Percentiles rank a stretch among this genome's conserved stretches.
These are phyloP conservation scores for Euphrasia confusa DNA, from an alignment of 257 asterid species.

Conservation along the genomic window DNA sequence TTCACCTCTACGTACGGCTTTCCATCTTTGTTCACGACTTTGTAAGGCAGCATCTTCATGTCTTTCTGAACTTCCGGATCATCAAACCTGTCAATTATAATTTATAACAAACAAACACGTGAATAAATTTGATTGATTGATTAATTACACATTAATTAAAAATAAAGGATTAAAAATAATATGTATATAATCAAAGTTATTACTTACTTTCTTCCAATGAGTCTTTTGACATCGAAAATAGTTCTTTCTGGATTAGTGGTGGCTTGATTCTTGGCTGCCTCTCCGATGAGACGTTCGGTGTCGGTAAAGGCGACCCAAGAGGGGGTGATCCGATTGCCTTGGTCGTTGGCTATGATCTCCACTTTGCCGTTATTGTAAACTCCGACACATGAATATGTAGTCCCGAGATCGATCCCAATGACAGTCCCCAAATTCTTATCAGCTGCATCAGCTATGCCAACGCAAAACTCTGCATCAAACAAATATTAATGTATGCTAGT, in stretches of 20 bases:
- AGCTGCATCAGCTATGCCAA: too few species aligned
- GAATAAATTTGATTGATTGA: not conserved
- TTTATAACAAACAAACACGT: too few species aligned
- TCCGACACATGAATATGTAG: conserved; percentile 45
- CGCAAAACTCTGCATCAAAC: too few species aligned
- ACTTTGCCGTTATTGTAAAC: conserved; percentile 44
- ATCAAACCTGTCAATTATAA: conserved; percentile 32
- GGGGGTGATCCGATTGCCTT: conserved; percentile 54
- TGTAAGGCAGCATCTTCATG: conserved; percentile 46
- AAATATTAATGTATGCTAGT: too few species aligned
- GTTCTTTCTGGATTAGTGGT: conserved; percentile 45
- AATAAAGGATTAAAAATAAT: too few species aligned
- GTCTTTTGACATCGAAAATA: conserved; percentile 46
- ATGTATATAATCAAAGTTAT: too few species aligned
- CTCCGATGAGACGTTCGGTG: too few species aligned
- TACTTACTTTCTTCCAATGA: conserved; percentile 44
- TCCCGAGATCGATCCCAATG: conserved; percentile 47
- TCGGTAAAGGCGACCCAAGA: conserved; percentile 38
- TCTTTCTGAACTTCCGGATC: conserved; percentile 50
- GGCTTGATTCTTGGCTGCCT: conserved; percentile 44
- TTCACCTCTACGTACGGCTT: conserved; percentile 45
- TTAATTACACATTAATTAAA: too few species aligned
- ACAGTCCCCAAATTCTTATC: conserved; percentile 23
- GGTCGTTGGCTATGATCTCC: conserved; percentile 53
- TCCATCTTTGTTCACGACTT: conserved; percentile 46